Base-by-base conservation (phyloP, 2,329 filamentous ascomycete species). In the Exophiala sp. region DNA sequence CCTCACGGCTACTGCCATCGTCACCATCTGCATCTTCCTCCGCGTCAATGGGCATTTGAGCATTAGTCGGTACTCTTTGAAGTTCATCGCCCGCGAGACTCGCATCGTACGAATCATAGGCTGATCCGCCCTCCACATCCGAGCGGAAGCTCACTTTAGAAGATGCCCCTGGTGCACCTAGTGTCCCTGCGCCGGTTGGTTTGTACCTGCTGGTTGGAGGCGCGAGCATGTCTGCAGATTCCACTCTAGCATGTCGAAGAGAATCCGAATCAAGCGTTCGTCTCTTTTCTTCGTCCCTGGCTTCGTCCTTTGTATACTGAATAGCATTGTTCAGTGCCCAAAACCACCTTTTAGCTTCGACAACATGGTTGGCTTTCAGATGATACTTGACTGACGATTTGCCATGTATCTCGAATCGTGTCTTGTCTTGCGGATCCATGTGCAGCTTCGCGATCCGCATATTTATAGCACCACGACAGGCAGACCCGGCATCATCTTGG, bases 311-410 rank as follows among this genome's bases (percentile, higher is more conserved):
- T 59, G 90, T 87, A 88, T 90, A 97, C 69, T 97, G 94, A 46
- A 99, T 99, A 5, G 94, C 92, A 69, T 99, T 99, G 74, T 99
- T 99, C 59, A 99, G 77, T 0, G 94, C 89, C 94, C 94, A 99
- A 72, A 95, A 99, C 94, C 94, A 99, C 51, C 94, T 84, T 73
- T 99, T 99, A 5, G 94, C 92, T 71, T 99, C 94, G 24, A 97
- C 92, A 67, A 96, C 88, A 71, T 99, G 94, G 66, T 99, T 99
- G 0, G 94, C 94, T 71, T 96, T 97, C 49, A 99, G 79, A 45
- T 95, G 92, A 69, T 99, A 99, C 73, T 96, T 99, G 69, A 99
- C 94, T 0, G 92, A 97, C 1, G 92, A 96, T 72, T 99, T 99
- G 48, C 94, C 94, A 58, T 92, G 89, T 49, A 99, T 97, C 67